Evolutionary conservation across 1,139 yeast species (phyloP), one percentile per base, ranked within the genome.

Genomic region (Zygoascus sp.): DNA sequence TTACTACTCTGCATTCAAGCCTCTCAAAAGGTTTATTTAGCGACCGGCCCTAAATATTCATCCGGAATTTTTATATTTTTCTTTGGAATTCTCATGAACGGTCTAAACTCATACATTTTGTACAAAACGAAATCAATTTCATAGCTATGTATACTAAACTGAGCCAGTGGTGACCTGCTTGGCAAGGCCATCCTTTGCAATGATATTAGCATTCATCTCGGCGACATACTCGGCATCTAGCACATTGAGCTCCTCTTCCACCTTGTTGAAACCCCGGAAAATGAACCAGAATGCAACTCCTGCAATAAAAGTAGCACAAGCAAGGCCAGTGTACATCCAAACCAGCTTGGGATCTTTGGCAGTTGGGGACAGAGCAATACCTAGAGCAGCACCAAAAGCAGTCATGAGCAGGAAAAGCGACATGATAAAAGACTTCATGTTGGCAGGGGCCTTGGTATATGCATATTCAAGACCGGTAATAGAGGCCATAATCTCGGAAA

Each of bases 381-480:
- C 89, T 42, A 83, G 61, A 28, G 88, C 86, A 23, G 88, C 73
- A 58, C 90, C 90, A 51, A 77, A 54, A 13, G 87, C 87, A 56
- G 74, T 78, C 38, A 82, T 80, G 46, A 81, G 64, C 62, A 81
- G 69, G 67, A 76, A 81, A 43, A 81, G 58, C 8, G 84, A 72
- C 78, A 80, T 81, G 59, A 81, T 76, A 62, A 81, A 77, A 9
- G 84, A 76, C 63, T 80, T 80, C 86, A 80, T 80, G 47, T 70
- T 66, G 32, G 73, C 68, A 35, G 87, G 86, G 10, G 87, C 86
- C 67, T 80, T 79, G 45, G 84, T 80, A 69, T 79, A 81, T 16
- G 87, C 86, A 56, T 79, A 80, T 65, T 79, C 83, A 53, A 79
- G 72, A 53, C 86, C 86, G 34, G 85, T 80, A 56, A 80, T 72